Conservation (phyloP, 768 basidiomycete species). For the Rhodotorula toruloides region DNA sequence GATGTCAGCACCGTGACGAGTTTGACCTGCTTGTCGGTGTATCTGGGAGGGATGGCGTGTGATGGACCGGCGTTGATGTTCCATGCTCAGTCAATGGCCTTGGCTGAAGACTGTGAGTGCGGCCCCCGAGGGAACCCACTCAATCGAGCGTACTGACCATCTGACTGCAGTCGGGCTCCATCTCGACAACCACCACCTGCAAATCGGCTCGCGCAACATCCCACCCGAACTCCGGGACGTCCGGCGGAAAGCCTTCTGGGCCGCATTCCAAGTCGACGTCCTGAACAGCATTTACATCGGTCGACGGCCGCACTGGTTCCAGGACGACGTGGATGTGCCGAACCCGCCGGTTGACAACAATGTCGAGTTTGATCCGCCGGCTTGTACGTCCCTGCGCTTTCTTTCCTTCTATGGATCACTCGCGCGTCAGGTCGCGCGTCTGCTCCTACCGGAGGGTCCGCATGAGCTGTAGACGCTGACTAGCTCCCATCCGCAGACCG, state of each 20-base stretch:
- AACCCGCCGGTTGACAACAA: neutral
- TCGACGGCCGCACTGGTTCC: neutral
- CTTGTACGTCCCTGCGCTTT: neutral
- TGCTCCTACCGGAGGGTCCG: neutral
- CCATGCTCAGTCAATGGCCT: neutral
- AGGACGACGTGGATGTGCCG: neutral
- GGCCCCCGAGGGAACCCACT: no score
- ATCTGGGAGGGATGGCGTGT: conserved; percentile 3
- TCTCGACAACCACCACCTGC: conserved; percentile 10
- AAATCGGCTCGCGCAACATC: conserved; percentile 5
- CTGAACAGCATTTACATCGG: neutral
- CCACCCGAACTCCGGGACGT: neutral
- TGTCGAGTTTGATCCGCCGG: neutral
- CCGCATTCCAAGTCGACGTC: neutral
- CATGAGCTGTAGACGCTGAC: neutral
- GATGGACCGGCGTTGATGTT: conserved; percentile 2
- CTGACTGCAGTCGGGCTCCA: neutral
- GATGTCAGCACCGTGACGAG: conserved; percentile 3
- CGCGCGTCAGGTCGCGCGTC: no score
- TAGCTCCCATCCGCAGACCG: conserved; percentile 3
- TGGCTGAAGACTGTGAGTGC: conserved; percentile 4
- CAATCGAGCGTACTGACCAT: neutral
- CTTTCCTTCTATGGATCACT: neutral
- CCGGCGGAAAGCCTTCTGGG: neutral
- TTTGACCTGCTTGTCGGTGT: neutral